Base-by-base conservation (phyloP, 2,329 filamentous ascomycete species). In the Penicillium sp. region DNA sequence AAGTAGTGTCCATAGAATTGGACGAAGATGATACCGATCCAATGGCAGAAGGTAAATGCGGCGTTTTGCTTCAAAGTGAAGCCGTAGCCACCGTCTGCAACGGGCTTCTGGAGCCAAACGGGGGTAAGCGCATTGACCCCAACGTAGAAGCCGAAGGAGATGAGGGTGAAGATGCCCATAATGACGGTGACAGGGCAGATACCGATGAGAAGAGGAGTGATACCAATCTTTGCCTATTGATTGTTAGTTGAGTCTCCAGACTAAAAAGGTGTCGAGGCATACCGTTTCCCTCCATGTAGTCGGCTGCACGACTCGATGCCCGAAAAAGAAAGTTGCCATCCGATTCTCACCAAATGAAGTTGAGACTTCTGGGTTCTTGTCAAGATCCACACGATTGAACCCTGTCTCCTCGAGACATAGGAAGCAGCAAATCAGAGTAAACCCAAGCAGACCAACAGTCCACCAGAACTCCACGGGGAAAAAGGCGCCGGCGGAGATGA, bases 391-490 rank as follows among this genome's bases (percentile, higher is more conserved):
- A 8, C 76, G 71, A 19, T 73, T 68, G 45, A 71, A 80, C 1
- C 70, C 69, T 0, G 78, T 80, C 48, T 80, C 78, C 61, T 80
- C 76, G 7, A 79, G 68, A 46, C 78, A 76, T 26, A 74, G 46
- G 45, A 80, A 73, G 16, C 76, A 72, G 1, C 74, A 60, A 4
- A 80, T 64, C 19, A 75, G 65, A 1, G 75, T 68, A 37, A 74
- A 68, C 0, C 71, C 76, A 2, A 76, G 65, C 1, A 79, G 60
- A 4, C 71, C 77, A n/a, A 80, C 71, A 1, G 75, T 77, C 77
- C 78, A 81, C 79, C 79, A 81, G 64, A 78, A 81, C 52, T 77
- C 73, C 2, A 76, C 63, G 1, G 74, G 72, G 71, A 77, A 81
- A 19, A 73, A 72, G 0, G 60, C 65, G 10, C 71, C 67, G 0